Percentiles rank a stretch among this genome's conserved stretches.
Evolutionary conservation across 768 basidiomycete genomes (phyloP).

Genomic region (Naganishia onofrii): DNA sequence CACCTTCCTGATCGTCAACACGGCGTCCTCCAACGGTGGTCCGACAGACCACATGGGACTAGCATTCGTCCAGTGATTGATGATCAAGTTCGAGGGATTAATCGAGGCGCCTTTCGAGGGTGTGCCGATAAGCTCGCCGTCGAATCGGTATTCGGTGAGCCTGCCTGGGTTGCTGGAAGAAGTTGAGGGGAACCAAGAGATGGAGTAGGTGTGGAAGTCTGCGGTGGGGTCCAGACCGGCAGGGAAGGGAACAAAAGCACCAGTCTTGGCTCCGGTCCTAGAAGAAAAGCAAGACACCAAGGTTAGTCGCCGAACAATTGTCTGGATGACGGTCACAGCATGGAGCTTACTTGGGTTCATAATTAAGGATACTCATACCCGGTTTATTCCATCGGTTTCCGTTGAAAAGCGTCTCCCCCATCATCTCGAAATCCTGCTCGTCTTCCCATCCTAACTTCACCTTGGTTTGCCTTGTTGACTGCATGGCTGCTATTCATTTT

Average conservation of each 20-base stretch:
- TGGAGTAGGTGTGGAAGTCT: conserved; percentile 10
- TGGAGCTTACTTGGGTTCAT: conserved; percentile 5
- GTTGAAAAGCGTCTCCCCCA: neutral
- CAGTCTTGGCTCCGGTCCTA: conserved; percentile 3
- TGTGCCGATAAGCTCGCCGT: neutral
- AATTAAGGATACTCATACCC: neutral
- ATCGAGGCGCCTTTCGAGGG: neutral
- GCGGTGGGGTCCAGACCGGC: neutral
- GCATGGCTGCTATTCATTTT: no score
- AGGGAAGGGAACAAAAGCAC: neutral
- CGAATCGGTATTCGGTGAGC: conserved; percentile 16
- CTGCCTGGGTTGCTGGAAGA: neutral
- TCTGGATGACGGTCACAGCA: no score
- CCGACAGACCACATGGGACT: conserved; percentile 3
- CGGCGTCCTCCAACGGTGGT: neutral
- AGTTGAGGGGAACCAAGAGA: conserved; percentile 2
- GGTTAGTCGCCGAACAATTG: no score
- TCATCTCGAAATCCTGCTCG: conserved; percentile 3
- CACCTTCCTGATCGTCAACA: conserved; percentile 1
- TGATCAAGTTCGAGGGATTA: neutral
- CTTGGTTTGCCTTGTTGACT: neutral
- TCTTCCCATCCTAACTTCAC: neutral
- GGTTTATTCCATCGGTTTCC: neutral
- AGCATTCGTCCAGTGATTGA: conserved; percentile 4
- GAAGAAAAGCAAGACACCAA: neutral